These are phyloP conservation scores for Ceratocystis alfenasii DNA, from an alignment of 2,329 filamentous ascomycete species.

Conservation along the genomic window DNA sequence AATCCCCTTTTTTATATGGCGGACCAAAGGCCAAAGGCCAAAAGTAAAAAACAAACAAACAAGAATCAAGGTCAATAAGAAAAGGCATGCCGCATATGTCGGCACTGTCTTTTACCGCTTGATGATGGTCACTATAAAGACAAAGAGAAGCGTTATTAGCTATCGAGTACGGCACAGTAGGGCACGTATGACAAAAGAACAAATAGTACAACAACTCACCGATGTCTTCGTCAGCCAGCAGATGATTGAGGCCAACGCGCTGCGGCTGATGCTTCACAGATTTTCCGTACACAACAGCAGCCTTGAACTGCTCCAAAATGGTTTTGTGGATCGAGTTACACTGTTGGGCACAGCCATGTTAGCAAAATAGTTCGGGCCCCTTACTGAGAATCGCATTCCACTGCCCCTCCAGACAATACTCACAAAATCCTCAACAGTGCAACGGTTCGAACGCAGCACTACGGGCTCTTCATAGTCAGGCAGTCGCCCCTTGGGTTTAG, in stretches of 20 bases:
- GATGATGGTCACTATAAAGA: conserved; percentile 19
- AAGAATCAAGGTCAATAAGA: neutral
- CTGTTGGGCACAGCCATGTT: conserved; percentile 35
- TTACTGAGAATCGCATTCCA: too few species aligned
- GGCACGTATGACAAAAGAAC: neutral
- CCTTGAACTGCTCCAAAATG: conserved; percentile 91
- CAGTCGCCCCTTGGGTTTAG: conserved; percentile 89
- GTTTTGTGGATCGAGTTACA: conserved; percentile 96
- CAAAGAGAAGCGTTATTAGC: neutral
- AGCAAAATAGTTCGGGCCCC: neutral
- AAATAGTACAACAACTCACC: conserved; percentile 37
- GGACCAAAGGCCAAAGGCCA: neutral
- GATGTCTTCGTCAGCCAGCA: conserved; percentile 93
- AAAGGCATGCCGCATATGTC: neutral
- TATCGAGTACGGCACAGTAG: neutral
- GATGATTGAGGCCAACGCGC: conserved; percentile 79
- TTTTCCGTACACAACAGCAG: conserved; percentile 90
- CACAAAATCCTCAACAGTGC: conserved; percentile 95
- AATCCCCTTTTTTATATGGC: conserved; percentile 4
- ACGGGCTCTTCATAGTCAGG: conserved; percentile 89
- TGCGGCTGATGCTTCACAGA: conserved; percentile 98
- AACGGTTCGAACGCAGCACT: conserved; percentile 68
- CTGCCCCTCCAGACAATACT: conserved; percentile 32
- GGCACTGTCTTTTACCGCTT: conserved; percentile 16
- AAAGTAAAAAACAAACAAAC: conserved; percentile 9